A percentile compares a stretch with the other conserved stretches of the same genome.
Evolutionary conservation across 2,329 filamentous ascomycete genomes (phyloP).

Genomic region (Hortaea sp.): DNA sequence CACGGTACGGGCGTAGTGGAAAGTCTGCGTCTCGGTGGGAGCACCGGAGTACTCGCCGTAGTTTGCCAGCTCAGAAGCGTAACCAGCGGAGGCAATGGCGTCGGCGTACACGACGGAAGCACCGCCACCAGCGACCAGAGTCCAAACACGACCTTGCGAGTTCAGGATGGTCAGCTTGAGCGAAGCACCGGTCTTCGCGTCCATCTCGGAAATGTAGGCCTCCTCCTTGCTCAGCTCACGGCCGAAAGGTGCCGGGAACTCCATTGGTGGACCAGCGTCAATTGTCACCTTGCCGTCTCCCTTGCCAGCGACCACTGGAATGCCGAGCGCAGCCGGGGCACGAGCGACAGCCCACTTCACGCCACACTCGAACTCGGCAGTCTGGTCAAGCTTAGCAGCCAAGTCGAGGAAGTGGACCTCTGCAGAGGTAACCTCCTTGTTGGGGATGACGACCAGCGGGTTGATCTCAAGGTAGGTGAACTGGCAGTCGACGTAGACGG

Average conservation of each 20-base stretch:
- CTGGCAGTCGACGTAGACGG: conserved; percentile 98
- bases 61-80: conserved; percentile 94
- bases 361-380: conserved; percentile 97
- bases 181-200: conserved; percentile 97
- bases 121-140: conserved; percentile 96
- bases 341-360: conserved; percentile 97
- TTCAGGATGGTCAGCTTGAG: conserved; percentile 98
- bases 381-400: conserved; percentile 97
- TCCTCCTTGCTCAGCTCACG: conserved; percentile 98
- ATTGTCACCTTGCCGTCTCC: conserved; percentile 72
- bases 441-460: conserved; percentile 95
- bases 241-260: conserved; percentile 97
- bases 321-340: conserved; percentile 76
- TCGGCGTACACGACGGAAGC: conserved; percentile 98
- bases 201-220: conserved; percentile 96
- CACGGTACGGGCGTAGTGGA: conserved; percentile 96
- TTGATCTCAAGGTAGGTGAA: conserved; percentile 99
- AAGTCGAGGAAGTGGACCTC: conserved; percentile 97
- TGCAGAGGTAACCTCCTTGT: conserved; percentile 80
- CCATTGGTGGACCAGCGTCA: conserved; percentile 94
- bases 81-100: conserved; percentile 92
- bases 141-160: conserved; percentile 87
- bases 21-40: conserved; percentile 96
- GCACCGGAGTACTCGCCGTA: conserved; percentile 99
- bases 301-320: conserved; percentile 49